These are phyloP conservation scores for Spiromastix sp. DNA, from an alignment of 2,329 filamentous ascomycete species.

Conservation along the genomic window DNA sequence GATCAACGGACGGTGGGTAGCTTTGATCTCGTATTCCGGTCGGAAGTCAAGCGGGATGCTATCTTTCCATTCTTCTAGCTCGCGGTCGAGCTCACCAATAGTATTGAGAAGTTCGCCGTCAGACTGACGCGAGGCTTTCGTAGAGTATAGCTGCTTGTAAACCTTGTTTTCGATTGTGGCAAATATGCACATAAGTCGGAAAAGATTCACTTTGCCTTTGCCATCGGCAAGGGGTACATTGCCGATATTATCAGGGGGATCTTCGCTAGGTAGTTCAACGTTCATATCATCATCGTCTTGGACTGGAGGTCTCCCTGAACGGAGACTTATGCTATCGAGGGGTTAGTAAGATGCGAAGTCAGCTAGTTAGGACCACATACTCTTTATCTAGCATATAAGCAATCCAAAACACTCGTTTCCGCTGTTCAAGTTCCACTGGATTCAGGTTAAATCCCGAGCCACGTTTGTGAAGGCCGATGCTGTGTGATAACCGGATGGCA, in stretches of 20 bases:
- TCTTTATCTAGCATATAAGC: conserved; percentile 66
- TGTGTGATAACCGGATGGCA: conserved; percentile 82
- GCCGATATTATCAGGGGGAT: conserved; percentile 84
- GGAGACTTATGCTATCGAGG: conserved; percentile 48
- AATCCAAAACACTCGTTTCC: conserved; percentile 69
- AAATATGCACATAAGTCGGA: conserved; percentile 85
- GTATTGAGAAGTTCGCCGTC: conserved; percentile 90
- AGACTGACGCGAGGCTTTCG: conserved; percentile 81
- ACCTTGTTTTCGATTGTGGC: conserved; percentile 86
- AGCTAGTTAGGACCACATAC: conserved; percentile 25
- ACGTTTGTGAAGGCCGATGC: conserved; percentile 88
- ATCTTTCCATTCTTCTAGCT: conserved; percentile 94
- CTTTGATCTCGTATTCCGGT: conserved; percentile 94
- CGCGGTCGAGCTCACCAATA: conserved; percentile 84
- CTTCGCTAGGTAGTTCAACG: conserved; percentile 83
- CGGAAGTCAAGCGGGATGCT: conserved; percentile 89
- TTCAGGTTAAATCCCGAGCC: conserved; percentile 90
- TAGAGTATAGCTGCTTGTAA: conserved; percentile 86
- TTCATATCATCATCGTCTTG: conserved; percentile 85
- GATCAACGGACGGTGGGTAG: conserved; percentile 83
- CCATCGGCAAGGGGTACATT: conserved; percentile 86
- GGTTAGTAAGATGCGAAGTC: conserved; percentile 10
- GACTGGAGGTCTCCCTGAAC: conserved; percentile 60
- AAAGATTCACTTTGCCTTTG: conserved; percentile 88
- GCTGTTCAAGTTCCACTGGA: conserved; percentile 86